Evolutionary conservation across 2,329 filamentous ascomycete genomes (phyloP).

Genomic region (Hypoxylon sp.): DNA sequence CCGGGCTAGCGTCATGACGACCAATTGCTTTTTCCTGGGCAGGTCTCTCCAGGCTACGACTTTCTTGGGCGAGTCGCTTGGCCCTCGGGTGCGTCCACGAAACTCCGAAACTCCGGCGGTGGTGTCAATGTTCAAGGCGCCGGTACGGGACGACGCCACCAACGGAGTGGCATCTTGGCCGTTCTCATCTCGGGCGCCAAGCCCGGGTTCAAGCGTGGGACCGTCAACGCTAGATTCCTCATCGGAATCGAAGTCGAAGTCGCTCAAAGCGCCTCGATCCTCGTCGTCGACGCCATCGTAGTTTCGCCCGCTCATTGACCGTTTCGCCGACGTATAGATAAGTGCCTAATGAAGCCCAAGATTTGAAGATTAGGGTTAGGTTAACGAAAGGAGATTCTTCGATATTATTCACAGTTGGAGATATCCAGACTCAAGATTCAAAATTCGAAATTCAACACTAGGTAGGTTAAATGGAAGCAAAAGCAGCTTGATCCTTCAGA

Average conservation of each 20-base stretch:
- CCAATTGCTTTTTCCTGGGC: constrained; percentile 82
- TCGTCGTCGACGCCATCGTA: constrained; percentile 35
- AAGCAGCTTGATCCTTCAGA: constrained; percentile 1
- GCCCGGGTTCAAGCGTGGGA: constrained; percentile 25
- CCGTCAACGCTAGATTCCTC: constrained; percentile 28
- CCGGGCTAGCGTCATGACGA: constrained; percentile 82
- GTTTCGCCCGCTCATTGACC: constrained; percentile 41
- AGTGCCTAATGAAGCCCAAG: constrained; percentile 5
- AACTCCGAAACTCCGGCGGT: background rate
- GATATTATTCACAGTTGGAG: constrained; percentile 1
- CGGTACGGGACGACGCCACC: constrained; percentile 31
- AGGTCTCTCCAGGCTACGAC: constrained; percentile 60
- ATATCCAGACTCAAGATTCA: background rate
- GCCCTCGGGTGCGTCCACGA: constrained; percentile 13
- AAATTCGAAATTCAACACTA: background rate
- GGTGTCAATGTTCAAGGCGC: constrained; percentile 39
- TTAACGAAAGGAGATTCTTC: background rate
- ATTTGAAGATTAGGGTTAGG: constrained; percentile 9
- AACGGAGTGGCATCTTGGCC: constrained; percentile 31
- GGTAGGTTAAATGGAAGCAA: background rate
- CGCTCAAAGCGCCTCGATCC: constrained; percentile 42
- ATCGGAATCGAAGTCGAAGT: constrained; percentile 36
- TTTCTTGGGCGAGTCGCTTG: constrained; percentile 36
- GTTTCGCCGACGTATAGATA: constrained; percentile 2
- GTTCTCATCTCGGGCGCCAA: constrained; percentile 33